Evolutionary conservation across 805 yeast genomes (phyloP).

Genomic region (Starmera pachycereana): DNA sequence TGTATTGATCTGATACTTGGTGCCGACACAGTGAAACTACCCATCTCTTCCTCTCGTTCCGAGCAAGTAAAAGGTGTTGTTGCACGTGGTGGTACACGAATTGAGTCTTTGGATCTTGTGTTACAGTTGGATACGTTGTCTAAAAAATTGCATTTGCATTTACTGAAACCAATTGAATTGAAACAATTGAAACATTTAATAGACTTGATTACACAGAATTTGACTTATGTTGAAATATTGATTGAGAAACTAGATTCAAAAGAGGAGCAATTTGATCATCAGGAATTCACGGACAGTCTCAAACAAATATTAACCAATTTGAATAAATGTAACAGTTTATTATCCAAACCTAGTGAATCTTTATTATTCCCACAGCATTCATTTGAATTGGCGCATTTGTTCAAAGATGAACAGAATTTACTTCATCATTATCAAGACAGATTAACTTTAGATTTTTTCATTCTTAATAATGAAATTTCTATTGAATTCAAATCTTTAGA

Average conservation of each 20-base stretch:
- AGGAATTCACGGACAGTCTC: conserved; percentile 1
- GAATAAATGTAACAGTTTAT: conserved; percentile 22
- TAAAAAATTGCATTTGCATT: conserved; percentile 29
- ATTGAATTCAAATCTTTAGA: conserved; percentile 46
- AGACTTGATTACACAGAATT: conserved; percentile 19
- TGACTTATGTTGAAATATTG: conserved; percentile 17
- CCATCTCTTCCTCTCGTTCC: conserved; percentile 43
- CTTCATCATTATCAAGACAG: conserved; percentile 23
- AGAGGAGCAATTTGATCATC: conserved; percentile 4
- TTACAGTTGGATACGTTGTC: conserved; percentile 28
- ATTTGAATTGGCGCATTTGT: conserved; percentile 26
- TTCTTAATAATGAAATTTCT: conserved; percentile 53
- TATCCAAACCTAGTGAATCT: conserved; percentile 43
- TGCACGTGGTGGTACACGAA: conserved; percentile 42
- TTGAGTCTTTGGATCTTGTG: conserved; percentile 35
- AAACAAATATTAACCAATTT: conserved; percentile 16
- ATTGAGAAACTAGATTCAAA: conserved; percentile 25
- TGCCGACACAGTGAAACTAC: conserved; percentile 38
- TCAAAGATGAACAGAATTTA: conserved; percentile 21
- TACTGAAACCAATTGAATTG: conserved; percentile 28
- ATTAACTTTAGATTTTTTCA: conserved; percentile 44
- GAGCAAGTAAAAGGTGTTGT: conserved; percentile 53
- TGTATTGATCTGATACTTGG: conserved; percentile 31
- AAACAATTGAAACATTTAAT: conserved; percentile 30
- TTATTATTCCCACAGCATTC: conserved; percentile 50